Evolutionary conservation across 441 rosid species (phyloP).

Genomic region (Eutrema salsugineum): DNA sequence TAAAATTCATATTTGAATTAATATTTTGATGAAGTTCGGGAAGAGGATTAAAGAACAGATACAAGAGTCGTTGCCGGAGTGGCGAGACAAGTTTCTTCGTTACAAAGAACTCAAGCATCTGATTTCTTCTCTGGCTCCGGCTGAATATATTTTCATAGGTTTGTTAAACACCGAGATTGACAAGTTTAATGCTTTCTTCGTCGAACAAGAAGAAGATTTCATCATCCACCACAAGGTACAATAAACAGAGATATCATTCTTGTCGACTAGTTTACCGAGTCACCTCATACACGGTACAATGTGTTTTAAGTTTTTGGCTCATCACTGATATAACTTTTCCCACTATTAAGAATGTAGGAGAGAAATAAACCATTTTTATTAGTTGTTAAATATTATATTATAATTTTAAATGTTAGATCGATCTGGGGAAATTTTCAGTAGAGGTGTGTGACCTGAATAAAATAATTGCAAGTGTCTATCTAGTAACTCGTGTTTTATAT

Average conservation of each 20-base stretch:
- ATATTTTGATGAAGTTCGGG: constrained; percentile 67
- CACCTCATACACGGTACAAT: not conserved
- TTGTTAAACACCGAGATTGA: constrained; percentile 73
- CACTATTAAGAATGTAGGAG: not conserved
- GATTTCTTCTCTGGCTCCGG: constrained; percentile 34
- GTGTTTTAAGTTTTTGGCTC: not conserved
- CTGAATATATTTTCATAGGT: constrained; percentile 51
- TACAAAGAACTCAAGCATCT: constrained; percentile 82
- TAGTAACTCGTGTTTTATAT: too few relatives aligned
- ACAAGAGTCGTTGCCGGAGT: constrained; percentile 69
- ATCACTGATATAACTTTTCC: not conserved
- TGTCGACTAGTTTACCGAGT: constrained; percentile 7
- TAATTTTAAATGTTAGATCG: not conserved
- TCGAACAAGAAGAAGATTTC: constrained; percentile 89
- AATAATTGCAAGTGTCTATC: too few relatives aligned
- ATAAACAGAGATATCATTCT: not conserved
- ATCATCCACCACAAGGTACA: constrained; percentile 66
- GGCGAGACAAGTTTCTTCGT: constrained; percentile 71
- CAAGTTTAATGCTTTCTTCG: constrained; percentile 75
- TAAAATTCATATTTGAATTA: too few relatives aligned
- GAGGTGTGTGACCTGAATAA: too few relatives aligned
- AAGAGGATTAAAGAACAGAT: constrained; percentile 79
- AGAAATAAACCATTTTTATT: not conserved
- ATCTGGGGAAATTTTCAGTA: too few relatives aligned
- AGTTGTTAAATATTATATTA: not conserved